Conservation (phyloP, 352 stramenopile genomes). For the Nothophytophthora sp. region DNA sequence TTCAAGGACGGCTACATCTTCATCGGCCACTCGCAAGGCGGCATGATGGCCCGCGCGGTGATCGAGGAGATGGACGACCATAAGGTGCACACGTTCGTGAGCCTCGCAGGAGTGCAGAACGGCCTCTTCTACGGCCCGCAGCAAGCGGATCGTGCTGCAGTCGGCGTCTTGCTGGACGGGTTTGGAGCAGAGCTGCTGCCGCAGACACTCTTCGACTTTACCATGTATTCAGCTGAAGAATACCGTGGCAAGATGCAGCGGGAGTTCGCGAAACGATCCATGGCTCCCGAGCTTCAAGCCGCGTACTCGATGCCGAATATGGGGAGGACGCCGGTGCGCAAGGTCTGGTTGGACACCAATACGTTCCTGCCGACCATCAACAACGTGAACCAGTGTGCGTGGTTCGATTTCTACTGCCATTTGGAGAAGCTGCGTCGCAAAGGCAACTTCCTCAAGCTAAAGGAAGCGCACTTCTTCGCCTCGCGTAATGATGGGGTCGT, state of each 20-base stretch:
- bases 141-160: constrained; percentile 14
- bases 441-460: constrained; percentile 34
- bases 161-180: constrained; percentile 13
- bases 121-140: constrained; percentile 55
- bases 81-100: constrained; percentile 47
- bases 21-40: constrained; percentile 52
- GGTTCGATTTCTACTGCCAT: constrained; percentile 13
- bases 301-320: constrained; percentile 22
- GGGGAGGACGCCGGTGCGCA: constrained; percentile 14
- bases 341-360: constrained; percentile 21
- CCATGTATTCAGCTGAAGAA: constrained; percentile 20
- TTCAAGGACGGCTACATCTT: constrained; percentile 43
- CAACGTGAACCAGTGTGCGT: constrained; percentile 29
- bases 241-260: constrained; percentile 34
- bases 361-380: constrained; percentile 30
- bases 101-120: constrained; percentile 40
- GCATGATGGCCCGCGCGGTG: constrained; percentile 37
- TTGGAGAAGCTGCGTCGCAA: constrained; percentile 25
- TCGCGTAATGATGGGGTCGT: constrained; percentile 37
- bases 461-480: constrained; percentile 45
- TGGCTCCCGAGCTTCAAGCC: constrained; percentile 15
- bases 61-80: constrained; percentile 65
- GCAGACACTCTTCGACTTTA: constrained; percentile 29
- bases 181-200: constrained; percentile 24
- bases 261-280: constrained; percentile 22